phyloP scores from a whole-genome alignment of 768 basidiomycete species.

The Lactifluus echinatus region DNA sequence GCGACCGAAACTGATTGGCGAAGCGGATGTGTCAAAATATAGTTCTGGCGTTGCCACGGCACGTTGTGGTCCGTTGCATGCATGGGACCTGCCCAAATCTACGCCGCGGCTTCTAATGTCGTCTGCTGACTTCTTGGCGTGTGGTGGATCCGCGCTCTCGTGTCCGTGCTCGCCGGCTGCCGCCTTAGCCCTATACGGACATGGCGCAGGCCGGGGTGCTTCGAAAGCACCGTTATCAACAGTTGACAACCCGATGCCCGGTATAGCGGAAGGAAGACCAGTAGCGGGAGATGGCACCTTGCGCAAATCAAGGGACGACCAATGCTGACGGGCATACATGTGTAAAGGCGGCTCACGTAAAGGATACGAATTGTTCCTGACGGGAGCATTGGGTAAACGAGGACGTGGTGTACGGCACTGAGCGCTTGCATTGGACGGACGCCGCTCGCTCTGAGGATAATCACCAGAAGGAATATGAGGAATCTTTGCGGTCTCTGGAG shows the following conservation, averaged over 20 bases:
- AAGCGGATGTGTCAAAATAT: not conserved
- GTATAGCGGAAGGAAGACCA: not conserved
- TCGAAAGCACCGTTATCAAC: conserved; percentile 14
- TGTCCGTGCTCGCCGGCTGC: not conserved
- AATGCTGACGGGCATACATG: not conserved
- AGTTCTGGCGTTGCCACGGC: not conserved
- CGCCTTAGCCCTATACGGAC: not conserved
- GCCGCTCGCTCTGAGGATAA: not conserved
- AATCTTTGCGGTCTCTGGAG: not conserved
- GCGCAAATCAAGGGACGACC: conserved; percentile 2
- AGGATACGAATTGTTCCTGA: not conserved
- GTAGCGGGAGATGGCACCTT: not conserved
- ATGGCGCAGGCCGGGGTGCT: conserved; percentile 12
- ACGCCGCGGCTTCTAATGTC: not conserved
- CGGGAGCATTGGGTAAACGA: not conserved
- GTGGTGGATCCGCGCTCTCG: not conserved
- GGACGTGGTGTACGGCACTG: not conserved
- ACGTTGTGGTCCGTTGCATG: not conserved
- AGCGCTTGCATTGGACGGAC: not conserved
- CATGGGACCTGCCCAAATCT: not conserved
- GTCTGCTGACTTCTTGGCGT: not conserved
- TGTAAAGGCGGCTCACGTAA: not conserved
- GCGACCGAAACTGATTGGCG: conserved; percentile 5
- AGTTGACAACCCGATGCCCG: not conserved
- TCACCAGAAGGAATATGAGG: not conserved